These are phyloP conservation scores for Dendrobium catenatum DNA, from an alignment of 106 monocot genomes.

Conservation along the genomic window DNA sequence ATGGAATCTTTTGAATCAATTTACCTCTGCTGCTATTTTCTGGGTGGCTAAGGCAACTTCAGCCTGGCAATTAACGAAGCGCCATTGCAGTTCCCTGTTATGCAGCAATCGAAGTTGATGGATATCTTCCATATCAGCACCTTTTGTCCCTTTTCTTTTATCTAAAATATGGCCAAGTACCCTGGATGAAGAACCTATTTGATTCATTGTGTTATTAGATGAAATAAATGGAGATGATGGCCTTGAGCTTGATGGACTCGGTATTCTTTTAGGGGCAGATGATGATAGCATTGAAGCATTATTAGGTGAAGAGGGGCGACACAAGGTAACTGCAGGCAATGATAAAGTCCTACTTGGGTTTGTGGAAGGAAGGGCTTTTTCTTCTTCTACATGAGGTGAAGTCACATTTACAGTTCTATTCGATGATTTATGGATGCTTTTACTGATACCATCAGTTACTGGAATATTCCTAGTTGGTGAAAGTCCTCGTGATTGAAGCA, in stretches of 20 bases:
- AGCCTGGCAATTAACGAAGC: conserved; percentile 59
- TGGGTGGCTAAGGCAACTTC: conserved; percentile 38
- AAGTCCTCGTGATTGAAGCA: conserved; percentile 23
- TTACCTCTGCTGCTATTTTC: conserved; percentile 64
- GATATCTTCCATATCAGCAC: conserved; percentile 32
- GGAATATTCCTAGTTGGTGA: conserved; percentile 35
- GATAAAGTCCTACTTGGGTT: conserved; percentile 27
- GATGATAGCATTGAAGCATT: conserved; percentile 20
- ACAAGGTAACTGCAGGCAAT: conserved; percentile 16
- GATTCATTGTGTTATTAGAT: conserved; percentile 13
- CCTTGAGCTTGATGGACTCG: conserved; percentile 28
- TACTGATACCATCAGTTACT: conserved; percentile 13
- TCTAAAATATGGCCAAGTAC: conserved; percentile 26
- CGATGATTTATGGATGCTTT: conserved; percentile 16
- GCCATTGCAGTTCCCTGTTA: conserved; percentile 77
- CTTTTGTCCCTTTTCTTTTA: conserved; percentile 36
- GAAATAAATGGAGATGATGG: conserved; percentile 42
- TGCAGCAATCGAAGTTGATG: conserved; percentile 51
- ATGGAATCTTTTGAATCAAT: neutral
- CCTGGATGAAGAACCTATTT: conserved; percentile 12
- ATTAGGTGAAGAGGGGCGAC: conserved; percentile 38
- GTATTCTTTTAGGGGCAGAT: conserved; percentile 16
- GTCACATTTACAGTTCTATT: conserved; percentile 3
- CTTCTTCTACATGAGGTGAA: conserved; percentile 9
- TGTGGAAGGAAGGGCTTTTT: conserved; percentile 12